phyloP scores from a whole-genome alignment of 768 basidiomycete genomes.

The Astraeus odoratus region DNA sequence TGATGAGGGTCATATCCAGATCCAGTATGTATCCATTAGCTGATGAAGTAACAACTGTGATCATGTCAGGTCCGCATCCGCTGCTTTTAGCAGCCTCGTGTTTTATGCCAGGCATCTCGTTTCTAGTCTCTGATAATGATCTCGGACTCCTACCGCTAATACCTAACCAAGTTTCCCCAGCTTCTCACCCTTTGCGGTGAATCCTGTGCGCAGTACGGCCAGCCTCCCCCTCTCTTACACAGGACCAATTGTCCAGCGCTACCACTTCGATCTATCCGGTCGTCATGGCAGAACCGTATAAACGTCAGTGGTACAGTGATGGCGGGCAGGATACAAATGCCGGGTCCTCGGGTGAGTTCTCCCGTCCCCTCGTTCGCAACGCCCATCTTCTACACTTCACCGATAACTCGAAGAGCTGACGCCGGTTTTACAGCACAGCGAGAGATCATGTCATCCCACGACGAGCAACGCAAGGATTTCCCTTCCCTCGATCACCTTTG shows the following conservation, averaged over 20 bases:
- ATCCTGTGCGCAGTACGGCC: no score
- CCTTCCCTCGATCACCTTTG: constrained; percentile 52
- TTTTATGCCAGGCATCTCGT: constrained; percentile 21
- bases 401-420: constrained; percentile 13
- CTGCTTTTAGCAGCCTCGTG: constrained; percentile 31
- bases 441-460: constrained; percentile 5
- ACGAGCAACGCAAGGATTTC: constrained; percentile 19
- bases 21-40: constrained; percentile 2
- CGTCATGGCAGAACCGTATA: constrained; percentile 13
- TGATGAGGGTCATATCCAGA: constrained; percentile 4
- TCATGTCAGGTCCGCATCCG: constrained; percentile 10
- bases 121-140: constrained; percentile 27
- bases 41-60: constrained; percentile 22
- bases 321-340: neutral
- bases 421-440: neutral
- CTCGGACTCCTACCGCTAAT: constrained; percentile 22
- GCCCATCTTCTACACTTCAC: constrained; percentile 1
- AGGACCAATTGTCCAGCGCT: constrained; percentile 15
- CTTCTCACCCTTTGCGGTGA: constrained; percentile 12
- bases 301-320: neutral
- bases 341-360: neutral
- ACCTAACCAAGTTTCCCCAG: constrained; percentile 9
- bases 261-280: constrained; percentile 4
- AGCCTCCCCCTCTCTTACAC: no score
- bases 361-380: neutral